Evolutionary conservation across 768 basidiomycete genomes (phyloP).

Genomic region (Gelatoporia subvermispora): DNA sequence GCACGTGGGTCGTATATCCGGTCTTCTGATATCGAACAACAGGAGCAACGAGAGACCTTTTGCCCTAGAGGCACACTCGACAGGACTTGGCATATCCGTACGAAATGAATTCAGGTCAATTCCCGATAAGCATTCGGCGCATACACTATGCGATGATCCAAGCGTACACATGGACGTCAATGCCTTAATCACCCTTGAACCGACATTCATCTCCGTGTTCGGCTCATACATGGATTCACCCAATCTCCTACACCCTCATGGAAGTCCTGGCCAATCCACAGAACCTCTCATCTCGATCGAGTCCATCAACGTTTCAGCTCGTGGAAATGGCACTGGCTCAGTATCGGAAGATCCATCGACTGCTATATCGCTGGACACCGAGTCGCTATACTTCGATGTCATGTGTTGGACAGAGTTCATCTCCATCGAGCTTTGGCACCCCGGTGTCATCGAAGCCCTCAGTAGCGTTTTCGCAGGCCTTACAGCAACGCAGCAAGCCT

Average conservation of each 20-base stretch:
- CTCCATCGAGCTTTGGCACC: slow-evolving; percentile 66
- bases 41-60: slow-evolving; percentile 37
- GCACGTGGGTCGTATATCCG: slow-evolving; percentile 44
- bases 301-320: slow-evolving; percentile 42
- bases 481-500: slow-evolving; percentile 3
- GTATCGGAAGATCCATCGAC: slow-evolving; percentile 42
- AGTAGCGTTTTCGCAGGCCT: slow-evolving; percentile 42
- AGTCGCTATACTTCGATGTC: slow-evolving; percentile 41
- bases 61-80: slow-evolving; percentile 51
- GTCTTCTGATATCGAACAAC: slow-evolving; percentile 46
- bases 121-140: slow-evolving; percentile 19
- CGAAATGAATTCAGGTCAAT: slow-evolving; percentile 36
- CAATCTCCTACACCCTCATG: neutral
- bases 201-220: slow-evolving; percentile 47
- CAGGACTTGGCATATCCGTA: slow-evolving; percentile 42
- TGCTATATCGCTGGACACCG: slow-evolving; percentile 37
- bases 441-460: slow-evolving; percentile 49
- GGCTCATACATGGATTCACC: slow-evolving; percentile 6
- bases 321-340: slow-evolving; percentile 43
- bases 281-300: slow-evolving; percentile 52
- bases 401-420: slow-evolving; percentile 51
- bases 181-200: slow-evolving; percentile 40
- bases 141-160: slow-evolving; percentile 31
- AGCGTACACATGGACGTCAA: slow-evolving; percentile 42
- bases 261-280: slow-evolving; percentile 12